These are phyloP conservation scores for Starmerella apis DNA, from an alignment of 805 yeast species.

Conservation along the genomic window DNA sequence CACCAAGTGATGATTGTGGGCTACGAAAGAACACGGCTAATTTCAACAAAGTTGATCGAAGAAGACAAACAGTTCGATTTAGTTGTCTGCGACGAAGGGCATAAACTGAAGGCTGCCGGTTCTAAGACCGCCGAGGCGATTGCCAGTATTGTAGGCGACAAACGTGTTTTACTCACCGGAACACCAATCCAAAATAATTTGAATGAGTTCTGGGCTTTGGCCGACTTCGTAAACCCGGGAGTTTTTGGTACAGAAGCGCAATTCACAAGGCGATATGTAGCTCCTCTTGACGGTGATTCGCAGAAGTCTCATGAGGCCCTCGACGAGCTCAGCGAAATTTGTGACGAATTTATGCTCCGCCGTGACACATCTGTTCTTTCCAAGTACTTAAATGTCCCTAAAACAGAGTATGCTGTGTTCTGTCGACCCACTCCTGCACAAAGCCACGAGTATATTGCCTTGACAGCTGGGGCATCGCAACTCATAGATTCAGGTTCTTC, in stretches of 20 bases:
- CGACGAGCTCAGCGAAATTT: conserved; percentile 50
- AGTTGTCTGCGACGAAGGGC: conserved; percentile 91
- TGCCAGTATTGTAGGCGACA: conserved; percentile 43
- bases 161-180: conserved; percentile 64
- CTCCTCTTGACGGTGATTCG: conserved; percentile 43
- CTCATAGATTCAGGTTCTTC: not conserved
- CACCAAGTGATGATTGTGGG: conserved; percentile 79
- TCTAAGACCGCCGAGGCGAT: conserved; percentile 64
- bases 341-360: conserved; percentile 59
- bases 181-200: conserved; percentile 93
- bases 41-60: conserved; percentile 1
- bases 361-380: conserved; percentile 49
- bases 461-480: not conserved
- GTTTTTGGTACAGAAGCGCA: conserved; percentile 51
- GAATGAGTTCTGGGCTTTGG: conserved; percentile 66
- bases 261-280: conserved; percentile 42
- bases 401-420: conserved; percentile 65
- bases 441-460: not conserved
- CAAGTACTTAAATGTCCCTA: conserved; percentile 53
- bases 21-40: conserved; percentile 67
- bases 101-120: conserved; percentile 63
- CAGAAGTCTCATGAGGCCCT: conserved; percentile 52
- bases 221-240: conserved; percentile 78
- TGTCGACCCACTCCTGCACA: conserved; percentile 53
- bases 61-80: conserved; percentile 42